Evolutionary conservation across 164 flowering plant species (phyloP).

Genomic region (Cinnamomum micranthum): DNA sequence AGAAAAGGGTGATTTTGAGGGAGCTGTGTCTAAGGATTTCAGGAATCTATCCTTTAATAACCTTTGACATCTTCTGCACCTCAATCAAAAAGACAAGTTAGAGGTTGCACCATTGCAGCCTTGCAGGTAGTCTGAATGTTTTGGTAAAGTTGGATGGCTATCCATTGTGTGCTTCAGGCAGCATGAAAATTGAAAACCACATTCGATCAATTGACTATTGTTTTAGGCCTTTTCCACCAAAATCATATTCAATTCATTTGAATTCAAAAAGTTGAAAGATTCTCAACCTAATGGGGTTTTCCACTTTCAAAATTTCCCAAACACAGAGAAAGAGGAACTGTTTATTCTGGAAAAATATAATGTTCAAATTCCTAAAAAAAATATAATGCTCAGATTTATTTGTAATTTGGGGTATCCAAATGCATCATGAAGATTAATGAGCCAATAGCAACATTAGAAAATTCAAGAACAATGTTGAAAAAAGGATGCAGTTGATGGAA

Average conservation of each 20-base stretch:
- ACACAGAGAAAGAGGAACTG: neutral
- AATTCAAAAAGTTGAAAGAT: neutral
- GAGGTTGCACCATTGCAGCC: neutral
- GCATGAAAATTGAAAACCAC: neutral
- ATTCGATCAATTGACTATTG: neutral
- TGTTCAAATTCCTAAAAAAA: neutral
- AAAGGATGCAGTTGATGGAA: neutral
- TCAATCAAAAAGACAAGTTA: conserved; percentile 7
- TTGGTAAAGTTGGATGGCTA: neutral
- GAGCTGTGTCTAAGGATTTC: no score
- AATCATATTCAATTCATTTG: neutral
- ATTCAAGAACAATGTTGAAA: neutral
- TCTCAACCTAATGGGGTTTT: neutral
- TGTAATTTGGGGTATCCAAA: no score
- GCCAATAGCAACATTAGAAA: neutral
- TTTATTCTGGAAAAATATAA: neutral
- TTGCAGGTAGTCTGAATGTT: neutral
- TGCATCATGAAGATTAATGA: no score
- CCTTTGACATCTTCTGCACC: conserved; percentile 25
- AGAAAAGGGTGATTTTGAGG: no score
- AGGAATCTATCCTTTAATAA: no score
- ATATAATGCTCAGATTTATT: neutral
- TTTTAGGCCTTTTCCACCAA: neutral
- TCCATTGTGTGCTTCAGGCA: neutral
- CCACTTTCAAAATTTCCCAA: neutral